Conservation (phyloP, 495 filamentous ascomycete species). For the Aspergillus baeticus region DNA sequence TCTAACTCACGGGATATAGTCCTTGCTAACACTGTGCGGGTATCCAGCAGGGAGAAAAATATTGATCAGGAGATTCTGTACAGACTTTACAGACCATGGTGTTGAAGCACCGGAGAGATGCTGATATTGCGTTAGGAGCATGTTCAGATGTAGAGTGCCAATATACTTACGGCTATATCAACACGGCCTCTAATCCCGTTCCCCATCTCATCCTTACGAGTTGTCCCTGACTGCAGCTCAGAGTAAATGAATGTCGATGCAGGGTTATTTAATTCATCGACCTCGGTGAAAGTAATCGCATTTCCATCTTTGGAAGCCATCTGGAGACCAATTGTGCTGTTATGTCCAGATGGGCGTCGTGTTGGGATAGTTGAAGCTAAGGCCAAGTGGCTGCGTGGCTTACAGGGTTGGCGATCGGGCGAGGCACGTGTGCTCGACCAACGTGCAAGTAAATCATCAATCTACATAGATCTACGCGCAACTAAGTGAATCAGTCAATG, state of each 20-base stretch:
- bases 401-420: constrained; percentile 3
- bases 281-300: constrained; percentile 33
- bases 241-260: constrained; percentile 41
- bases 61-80: constrained; percentile 31
- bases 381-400: constrained; percentile 1
- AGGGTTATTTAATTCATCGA: constrained; percentile 36
- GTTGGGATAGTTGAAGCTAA: not conserved
- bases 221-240: constrained; percentile 6
- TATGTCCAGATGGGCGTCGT: not conserved
- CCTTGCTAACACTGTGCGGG: constrained; percentile 84
- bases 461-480: not conserved
- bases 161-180: constrained; percentile 35
- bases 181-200: constrained; percentile 22
- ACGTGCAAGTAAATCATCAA: not conserved
- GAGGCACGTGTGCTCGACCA: constrained; percentile 9
- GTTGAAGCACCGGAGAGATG: constrained; percentile 18
- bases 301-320: constrained; percentile 21
- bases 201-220: not conserved
- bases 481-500: not conserved
- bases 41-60: constrained; percentile 92
- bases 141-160: not conserved
- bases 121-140: constrained; percentile 10
- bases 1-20: constrained; percentile 74
- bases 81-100: constrained; percentile 32
- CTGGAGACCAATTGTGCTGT: too few relatives aligned